Evolutionary conservation across 2,329 filamentous ascomycete genomes (phyloP), one percentile per base, ranked within the genome.

Genomic region (Colletotrichum orbiculare): DNA sequence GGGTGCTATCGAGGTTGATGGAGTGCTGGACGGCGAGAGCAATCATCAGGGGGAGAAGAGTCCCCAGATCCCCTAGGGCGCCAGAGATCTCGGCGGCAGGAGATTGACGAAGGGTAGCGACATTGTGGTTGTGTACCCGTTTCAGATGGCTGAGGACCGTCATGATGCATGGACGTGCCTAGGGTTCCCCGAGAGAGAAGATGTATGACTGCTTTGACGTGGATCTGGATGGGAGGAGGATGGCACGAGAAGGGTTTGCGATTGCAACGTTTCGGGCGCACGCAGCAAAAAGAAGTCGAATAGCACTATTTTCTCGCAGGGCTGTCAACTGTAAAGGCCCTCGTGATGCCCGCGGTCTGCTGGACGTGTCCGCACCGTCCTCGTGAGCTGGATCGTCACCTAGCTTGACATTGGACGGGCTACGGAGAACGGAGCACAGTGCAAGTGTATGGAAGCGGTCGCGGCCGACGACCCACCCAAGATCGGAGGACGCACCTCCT

Each of bases 31-130:
- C 79, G 0, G 94, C 89, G 35, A 98, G 87, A 2, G 94, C 92
- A 72, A 97, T 93, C 83, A 96, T 92, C 60, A 97, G 87, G 52
- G 94, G 95, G 10, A 97, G 86, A 37, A 97, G 86, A 3, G 95
- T 97, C 68, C 95, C 95, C 46, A 97, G 84, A 74, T 97, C 95
- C 68, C 95, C 95, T 2, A 89, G 85, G 0, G 94, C 92, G 55
- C 95, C 95, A 1, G 95, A 97, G 57, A 98, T 87, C 80, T 98
- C 95, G 53, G 91, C 78, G 64, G 84, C 73, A 13, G 85, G 84
- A 6, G 79, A 76, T 57, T 72, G 73, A 45, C 80, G 79, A 60
- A 88, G 74, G 17, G 81, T 84, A 37, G 74, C 69, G 65, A 84
- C 71, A 76, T 87, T 88, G 72, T 85, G 79, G 55, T 74, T 76